A percentile compares a stretch with the other conserved stretches of the same genome.
Conservation (phyloP, 192 early-diverging fungal genomes). For the Lobosporangium transversale region DNA sequence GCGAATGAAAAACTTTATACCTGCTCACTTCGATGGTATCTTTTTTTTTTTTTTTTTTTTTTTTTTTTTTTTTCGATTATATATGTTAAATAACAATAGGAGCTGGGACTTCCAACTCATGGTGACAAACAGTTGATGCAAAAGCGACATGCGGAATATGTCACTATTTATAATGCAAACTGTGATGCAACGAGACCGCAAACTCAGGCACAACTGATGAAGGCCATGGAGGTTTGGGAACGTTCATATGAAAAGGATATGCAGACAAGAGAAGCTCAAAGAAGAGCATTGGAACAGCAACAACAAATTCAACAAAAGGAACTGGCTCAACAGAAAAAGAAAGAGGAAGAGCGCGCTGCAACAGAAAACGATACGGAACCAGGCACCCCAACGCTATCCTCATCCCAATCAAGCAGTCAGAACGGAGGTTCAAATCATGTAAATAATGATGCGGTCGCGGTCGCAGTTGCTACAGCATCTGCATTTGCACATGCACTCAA, state of each 20-base stretch:
- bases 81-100: too few relatives aligned
- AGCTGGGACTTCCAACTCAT: conserved; percentile 52
- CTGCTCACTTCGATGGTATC: neutral
- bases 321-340: conserved; percentile 12
- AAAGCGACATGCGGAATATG: conserved; percentile 58
- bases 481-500: conserved; percentile 32
- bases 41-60: too few relatives aligned
- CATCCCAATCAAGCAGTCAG: conserved; percentile 16
- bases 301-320: conserved; percentile 17
- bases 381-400: neutral
- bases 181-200: conserved; percentile 50
- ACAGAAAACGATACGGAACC: neutral
- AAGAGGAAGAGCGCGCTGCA: neutral
- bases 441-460: conserved; percentile 19
- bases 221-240: conserved; percentile 35
- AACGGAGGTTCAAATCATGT: conserved; percentile 8
- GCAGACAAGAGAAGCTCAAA: conserved; percentile 15
- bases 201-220: conserved; percentile 33
- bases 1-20: neutral
- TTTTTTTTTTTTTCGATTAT: too few relatives aligned
- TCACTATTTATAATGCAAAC: conserved; percentile 58
- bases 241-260: conserved; percentile 23
- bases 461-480: conserved; percentile 13
- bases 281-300: conserved; percentile 16
- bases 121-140: conserved; percentile 53